Evolutionary conservation across 352 stramenopile species (phyloP).

Genomic region (Globisporangium cylindrosporum): DNA sequence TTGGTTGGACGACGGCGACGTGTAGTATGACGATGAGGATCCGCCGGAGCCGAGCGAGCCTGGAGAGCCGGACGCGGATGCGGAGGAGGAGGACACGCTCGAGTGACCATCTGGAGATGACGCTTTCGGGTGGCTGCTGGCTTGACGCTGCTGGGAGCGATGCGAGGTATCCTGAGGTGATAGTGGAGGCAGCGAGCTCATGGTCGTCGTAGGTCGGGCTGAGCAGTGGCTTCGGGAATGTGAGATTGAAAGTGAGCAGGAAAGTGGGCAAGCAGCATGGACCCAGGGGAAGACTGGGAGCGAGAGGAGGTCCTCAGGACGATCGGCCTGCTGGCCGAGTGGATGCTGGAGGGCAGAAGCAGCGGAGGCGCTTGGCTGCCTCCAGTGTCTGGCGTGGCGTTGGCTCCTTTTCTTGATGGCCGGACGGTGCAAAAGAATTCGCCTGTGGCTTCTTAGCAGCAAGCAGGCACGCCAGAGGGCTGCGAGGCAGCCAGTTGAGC

Average conservation of each 20-base stretch:
- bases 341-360: neutral
- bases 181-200: slow-evolving; percentile 4
- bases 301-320: neutral
- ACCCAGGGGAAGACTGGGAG: neutral
- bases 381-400: neutral
- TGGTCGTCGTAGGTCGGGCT: neutral
- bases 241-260: slow-evolving; percentile 1
- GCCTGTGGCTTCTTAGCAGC: neutral
- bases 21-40: neutral
- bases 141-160: neutral
- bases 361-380: neutral
- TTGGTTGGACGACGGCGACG: neutral
- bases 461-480: neutral
- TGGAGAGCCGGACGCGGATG: neutral
- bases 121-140: neutral
- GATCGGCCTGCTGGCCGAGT: neutral
- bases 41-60: neutral
- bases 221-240: neutral
- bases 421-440: slow-evolving; percentile 5
- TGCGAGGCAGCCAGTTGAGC: neutral
- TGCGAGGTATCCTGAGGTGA: neutral
- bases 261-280: neutral
- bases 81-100: slow-evolving; percentile 1
- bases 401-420: neutral
- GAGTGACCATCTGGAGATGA: neutral